phyloP scores from a whole-genome alignment of 202 grass and related monocot species.

The Eragrostis tef region DNA sequence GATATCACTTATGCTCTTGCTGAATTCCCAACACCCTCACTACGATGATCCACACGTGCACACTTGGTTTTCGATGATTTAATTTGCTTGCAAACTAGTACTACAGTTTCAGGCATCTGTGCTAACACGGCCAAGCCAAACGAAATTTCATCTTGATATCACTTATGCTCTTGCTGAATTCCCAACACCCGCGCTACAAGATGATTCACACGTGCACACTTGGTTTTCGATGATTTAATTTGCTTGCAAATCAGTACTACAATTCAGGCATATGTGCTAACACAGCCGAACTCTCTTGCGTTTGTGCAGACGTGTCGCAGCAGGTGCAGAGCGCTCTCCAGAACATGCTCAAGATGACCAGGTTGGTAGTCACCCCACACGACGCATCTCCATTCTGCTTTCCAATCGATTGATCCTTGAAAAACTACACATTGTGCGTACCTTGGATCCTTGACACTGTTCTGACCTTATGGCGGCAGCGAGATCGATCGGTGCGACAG shows the following conservation, averaged over 20 bases:
- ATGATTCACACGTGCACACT: background rate
- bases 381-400: background rate
- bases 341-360: slow-evolving; percentile 86
- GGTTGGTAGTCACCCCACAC: slow-evolving; percentile 32
- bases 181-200: background rate
- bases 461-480: slow-evolving; percentile 33
- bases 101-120: background rate
- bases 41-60: background rate
- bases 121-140: background rate
- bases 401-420: background rate
- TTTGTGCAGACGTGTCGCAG: slow-evolving; percentile 75
- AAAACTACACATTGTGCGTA: background rate
- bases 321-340: slow-evolving; percentile 75
- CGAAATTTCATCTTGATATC: background rate
- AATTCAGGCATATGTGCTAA: background rate
- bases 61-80: no score
- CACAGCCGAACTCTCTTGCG: background rate
- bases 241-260: background rate
- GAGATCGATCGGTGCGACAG: slow-evolving; percentile 74
- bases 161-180: background rate
- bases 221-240: no score
- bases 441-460: background rate
- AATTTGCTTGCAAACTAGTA: background rate
- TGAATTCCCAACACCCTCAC: background rate
- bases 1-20: background rate